These are phyloP conservation scores for Ophiobolus disseminans DNA, from an alignment of 2,329 filamentous ascomycete genomes.

Conservation along the genomic window DNA sequence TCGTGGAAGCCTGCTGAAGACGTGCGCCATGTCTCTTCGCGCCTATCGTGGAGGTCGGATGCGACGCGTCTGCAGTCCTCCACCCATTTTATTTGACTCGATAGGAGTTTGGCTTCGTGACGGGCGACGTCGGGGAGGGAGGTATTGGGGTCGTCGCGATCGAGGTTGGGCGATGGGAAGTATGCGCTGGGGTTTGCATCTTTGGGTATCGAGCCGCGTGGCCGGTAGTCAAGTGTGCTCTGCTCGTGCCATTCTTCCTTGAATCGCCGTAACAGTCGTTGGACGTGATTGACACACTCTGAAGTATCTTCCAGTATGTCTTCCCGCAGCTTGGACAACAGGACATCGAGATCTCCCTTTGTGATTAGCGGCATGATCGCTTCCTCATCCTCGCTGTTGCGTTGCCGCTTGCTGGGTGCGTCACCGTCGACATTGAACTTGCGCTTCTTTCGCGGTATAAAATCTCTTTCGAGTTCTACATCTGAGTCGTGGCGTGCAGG, in stretches of 20 bases:
- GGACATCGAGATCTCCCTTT: conserved; percentile 26
- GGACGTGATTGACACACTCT: conserved; percentile 59
- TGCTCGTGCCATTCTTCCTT: conserved; percentile 43
- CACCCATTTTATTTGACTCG: conserved; percentile 47
- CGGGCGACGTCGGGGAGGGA: conserved; percentile 26
- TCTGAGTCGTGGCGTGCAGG: conserved; percentile 23
- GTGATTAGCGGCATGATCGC: conserved; percentile 27
- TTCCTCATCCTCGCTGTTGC: conserved; percentile 14
- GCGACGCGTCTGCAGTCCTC: conserved; percentile 49
- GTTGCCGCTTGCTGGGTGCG: conserved; percentile 14
- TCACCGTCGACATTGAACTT: conserved; percentile 17
- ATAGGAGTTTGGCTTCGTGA: conserved; percentile 36
- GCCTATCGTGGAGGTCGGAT: conserved; percentile 41
- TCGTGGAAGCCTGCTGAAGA: conserved; percentile 51
- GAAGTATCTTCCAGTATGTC: conserved; percentile 35
- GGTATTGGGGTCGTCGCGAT: conserved; percentile 13
- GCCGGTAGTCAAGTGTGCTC: conserved; percentile 11
- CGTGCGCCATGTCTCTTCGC: conserved; percentile 52
- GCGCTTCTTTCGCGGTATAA: conserved; percentile 27
- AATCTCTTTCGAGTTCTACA: conserved; percentile 23
- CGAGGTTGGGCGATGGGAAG: conserved; percentile 21
- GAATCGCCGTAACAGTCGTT: conserved; percentile 55
- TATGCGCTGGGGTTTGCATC: conserved; percentile 3
- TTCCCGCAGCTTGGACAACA: conserved; percentile 26
- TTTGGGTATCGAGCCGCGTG: conserved; percentile 8